phyloP scores from a whole-genome alignment of 2,329 filamentous ascomycete species.

The Trichoderma brevicompactum region DNA sequence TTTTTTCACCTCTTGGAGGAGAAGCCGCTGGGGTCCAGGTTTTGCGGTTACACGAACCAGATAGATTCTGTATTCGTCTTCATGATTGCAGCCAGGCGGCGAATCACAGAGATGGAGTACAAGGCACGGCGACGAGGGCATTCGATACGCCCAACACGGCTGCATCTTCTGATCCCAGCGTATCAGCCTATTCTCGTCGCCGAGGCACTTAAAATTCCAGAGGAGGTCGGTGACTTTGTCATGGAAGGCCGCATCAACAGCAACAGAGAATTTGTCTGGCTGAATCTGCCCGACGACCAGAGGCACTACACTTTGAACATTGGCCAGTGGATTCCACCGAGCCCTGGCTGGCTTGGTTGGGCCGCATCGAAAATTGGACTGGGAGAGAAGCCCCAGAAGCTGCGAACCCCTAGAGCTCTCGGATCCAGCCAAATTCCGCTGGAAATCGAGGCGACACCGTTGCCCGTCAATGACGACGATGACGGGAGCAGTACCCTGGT shows the following conservation, averaged over 20 bases:
- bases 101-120: slow-evolving; percentile 36
- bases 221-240: slow-evolving; percentile 45
- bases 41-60: slow-evolving; percentile 48
- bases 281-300: slow-evolving; percentile 45
- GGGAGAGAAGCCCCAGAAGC: slow-evolving; percentile 31
- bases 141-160: slow-evolving; percentile 35
- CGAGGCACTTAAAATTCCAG: slow-evolving; percentile 43
- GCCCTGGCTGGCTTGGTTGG: slow-evolving; percentile 37
- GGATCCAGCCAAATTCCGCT: slow-evolving; percentile 34
- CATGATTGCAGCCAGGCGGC: slow-evolving; percentile 43
- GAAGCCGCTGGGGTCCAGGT: slow-evolving; percentile 41
- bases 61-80: slow-evolving; percentile 48
- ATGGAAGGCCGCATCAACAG: slow-evolving; percentile 48
- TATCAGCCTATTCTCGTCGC: slow-evolving; percentile 46
- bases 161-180: slow-evolving; percentile 47
- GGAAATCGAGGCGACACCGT: slow-evolving; percentile 3
- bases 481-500: slow-evolving; percentile 26
- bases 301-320: slow-evolving; percentile 40
- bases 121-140: slow-evolving; percentile 34
- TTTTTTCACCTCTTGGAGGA: slow-evolving; percentile 46
- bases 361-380: slow-evolving; percentile 38
- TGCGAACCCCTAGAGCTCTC: slow-evolving; percentile 36
- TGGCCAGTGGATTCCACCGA: slow-evolving; percentile 42
- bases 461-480: slow-evolving; percentile 11
- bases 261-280: slow-evolving; percentile 45